Base-by-base conservation (phyloP, 331 rosid species). In the Quercus lobata region DNA sequence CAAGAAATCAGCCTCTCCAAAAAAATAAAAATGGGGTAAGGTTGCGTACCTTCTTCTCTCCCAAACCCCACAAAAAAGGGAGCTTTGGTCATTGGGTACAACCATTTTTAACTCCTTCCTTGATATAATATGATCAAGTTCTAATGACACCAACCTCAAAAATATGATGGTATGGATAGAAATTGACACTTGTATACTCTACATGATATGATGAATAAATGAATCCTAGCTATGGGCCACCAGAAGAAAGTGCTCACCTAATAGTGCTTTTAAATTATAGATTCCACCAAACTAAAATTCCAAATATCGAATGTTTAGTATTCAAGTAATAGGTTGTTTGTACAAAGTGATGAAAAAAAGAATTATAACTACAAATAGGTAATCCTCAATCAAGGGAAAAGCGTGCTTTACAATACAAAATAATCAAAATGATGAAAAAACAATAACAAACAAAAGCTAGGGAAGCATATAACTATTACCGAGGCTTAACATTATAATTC, bases 401-500 rank as follows among this genome's bases (percentile, higher is more conserved):
- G 46, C 0, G 10, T 19, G 60, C n/a, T 56, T 56, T 19, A 7
- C n/a, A 3, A 56, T n/a, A 55, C 58, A 18, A 56, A 56, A n/a
- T 56, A 17, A 56, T 56, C 21, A 19, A 17, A 54, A 54, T 0
- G 3, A 54, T 54, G n/a, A 56, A 19, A 16, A 56, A 56, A 19
- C 9, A 56, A 56, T 6, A 56, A 7, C 21, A 56, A 60, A 24
- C 2, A 60, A 11, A 60, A 60, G 29, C 5, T 22, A 60, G 66
- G 65, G n/a, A 61, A 69, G 58, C 46, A 55, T 16, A 21, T 24
- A 65, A n/a, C 57, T 25, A 17, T 69, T 84, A 84, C 88, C 78
- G 81, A 41, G 85, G 85, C 76, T 84, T 84, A 71, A 84, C 88
- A 77, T 84, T 84, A 66, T 77, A 84, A 35, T 84, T 84, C 63